These are phyloP conservation scores for Microthlaspi erraticum DNA, from an alignment of 345 rosid genomes.

Conservation along the genomic window DNA sequence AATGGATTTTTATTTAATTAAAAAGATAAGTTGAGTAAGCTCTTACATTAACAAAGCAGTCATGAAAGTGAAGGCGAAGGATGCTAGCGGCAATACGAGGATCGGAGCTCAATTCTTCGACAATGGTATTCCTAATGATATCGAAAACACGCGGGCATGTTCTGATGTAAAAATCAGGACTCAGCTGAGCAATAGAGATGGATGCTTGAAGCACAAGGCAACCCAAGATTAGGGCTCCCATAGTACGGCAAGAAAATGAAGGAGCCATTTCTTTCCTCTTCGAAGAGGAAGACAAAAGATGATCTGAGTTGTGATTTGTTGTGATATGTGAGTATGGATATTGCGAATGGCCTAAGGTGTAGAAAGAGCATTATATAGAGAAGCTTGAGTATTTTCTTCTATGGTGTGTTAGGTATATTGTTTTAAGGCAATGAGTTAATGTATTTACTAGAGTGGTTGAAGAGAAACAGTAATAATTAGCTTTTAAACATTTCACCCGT, in stretches of 20 bases:
- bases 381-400: slow-evolving; percentile 23
- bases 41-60: slow-evolving; percentile 42
- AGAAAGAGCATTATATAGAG: slow-evolving; percentile 33
- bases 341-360: slow-evolving; percentile 3
- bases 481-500: neutral
- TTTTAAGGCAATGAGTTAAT: slow-evolving; percentile 6
- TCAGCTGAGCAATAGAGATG: slow-evolving; percentile 36
- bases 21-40: neutral
- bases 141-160: slow-evolving; percentile 23
- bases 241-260: slow-evolving; percentile 30
- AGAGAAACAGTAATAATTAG: neutral
- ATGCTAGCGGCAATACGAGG: slow-evolving; percentile 45
- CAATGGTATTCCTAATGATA: slow-evolving; percentile 27
- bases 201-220: slow-evolving; percentile 43
- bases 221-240: slow-evolving; percentile 38
- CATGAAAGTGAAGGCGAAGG: slow-evolving; percentile 45
- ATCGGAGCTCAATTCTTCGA: slow-evolving; percentile 17
- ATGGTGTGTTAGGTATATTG: slow-evolving; percentile 12
- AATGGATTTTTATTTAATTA: neutral
- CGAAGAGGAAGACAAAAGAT: neutral
- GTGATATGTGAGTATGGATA: slow-evolving; percentile 20
- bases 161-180: slow-evolving; percentile 32
- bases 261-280: slow-evolving; percentile 13
- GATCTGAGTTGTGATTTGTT: neutral
- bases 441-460: slow-evolving; percentile 30